phyloP scores from a whole-genome alignment of 202 grass and related monocot species.

The Elaeis oleifera region DNA sequence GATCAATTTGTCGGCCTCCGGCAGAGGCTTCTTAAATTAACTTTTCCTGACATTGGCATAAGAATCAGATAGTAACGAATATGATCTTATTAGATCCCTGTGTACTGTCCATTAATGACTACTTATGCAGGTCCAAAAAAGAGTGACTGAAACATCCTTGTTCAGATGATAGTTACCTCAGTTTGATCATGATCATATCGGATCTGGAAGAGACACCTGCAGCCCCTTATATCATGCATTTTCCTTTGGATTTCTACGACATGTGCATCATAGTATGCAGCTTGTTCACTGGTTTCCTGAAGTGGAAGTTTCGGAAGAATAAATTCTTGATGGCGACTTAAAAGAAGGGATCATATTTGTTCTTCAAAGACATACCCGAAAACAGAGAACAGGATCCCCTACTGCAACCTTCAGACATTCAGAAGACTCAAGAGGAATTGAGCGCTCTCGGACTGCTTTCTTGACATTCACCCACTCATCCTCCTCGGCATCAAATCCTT shows the following conservation, averaged over 20 bases:
- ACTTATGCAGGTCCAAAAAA: too few species aligned
- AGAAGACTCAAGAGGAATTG: conserved; percentile 75
- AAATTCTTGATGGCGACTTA: not conserved
- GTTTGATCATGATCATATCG: conserved; percentile 66
- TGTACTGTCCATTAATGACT: too few species aligned
- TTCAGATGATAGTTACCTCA: conserved; percentile 37
- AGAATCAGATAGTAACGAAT: too few species aligned
- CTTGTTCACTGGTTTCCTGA: conserved; percentile 66
- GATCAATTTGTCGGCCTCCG: too few species aligned
- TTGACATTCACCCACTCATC: conserved; percentile 98
- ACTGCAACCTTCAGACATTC: conserved; percentile 50
- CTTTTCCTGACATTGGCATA: too few species aligned
- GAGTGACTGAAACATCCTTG: too few species aligned
- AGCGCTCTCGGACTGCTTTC: conserved; percentile 61
- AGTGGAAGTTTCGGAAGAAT: conserved; percentile 6
- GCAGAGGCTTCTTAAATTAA: too few species aligned
- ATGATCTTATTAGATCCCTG: too few species aligned
- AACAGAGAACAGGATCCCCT: conserved; percentile 89
- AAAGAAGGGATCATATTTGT: not conserved
- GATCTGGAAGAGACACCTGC: conserved; percentile 74
- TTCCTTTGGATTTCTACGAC: conserved; percentile 64
- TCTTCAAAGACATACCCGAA: conserved; percentile 26
- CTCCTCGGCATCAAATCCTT: conserved; percentile 70
- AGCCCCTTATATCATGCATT: conserved; percentile 89
- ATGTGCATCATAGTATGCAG: conserved; percentile 77